A percentile compares a stretch with the other conserved stretches of the same genome.
These are phyloP conservation scores for Dactylellina haptotyla DNA, from an alignment of 2,329 filamentous ascomycete genomes.

Conservation along the genomic window DNA sequence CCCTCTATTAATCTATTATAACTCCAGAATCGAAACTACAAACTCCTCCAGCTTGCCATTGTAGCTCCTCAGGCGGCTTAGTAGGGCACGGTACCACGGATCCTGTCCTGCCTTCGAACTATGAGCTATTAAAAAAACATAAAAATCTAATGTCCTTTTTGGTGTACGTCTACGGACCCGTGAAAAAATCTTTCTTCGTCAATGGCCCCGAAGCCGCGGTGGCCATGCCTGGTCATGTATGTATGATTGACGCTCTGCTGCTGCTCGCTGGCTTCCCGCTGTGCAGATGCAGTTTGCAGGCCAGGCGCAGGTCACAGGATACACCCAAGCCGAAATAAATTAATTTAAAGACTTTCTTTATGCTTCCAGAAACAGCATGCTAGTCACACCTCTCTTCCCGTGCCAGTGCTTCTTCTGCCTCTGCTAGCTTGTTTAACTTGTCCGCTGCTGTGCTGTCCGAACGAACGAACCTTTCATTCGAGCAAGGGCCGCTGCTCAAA, in stretches of 20 bases:
- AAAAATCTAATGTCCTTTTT: no score
- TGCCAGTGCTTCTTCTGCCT: no score
- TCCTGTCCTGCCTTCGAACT: constrained; percentile 19
- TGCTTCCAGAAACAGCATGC: constrained; percentile 53
- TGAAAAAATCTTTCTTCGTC: constrained; percentile 20
- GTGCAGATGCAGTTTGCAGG: constrained; percentile 53
- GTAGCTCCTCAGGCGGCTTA: constrained; percentile 23
- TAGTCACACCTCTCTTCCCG: constrained; percentile 49
- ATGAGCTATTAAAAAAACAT: constrained; percentile 47
- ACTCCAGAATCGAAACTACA: no score
- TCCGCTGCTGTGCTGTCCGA: constrained; percentile 26
- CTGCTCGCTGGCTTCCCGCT: constrained; percentile 47
- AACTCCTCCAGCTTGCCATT: constrained; percentile 7
- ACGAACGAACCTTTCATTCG: constrained; percentile 1
- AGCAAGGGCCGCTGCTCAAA: constrained; percentile 46
- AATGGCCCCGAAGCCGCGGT: constrained; percentile 16
- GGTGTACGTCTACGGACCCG: no score
- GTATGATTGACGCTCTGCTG: constrained; percentile 40
- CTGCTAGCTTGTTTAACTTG: constrained; percentile 29
- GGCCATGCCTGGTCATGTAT: constrained; percentile 24
- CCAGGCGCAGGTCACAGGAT: constrained; percentile 54
- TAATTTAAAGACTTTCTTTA: constrained; percentile 28
- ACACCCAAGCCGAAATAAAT: constrained; percentile 12
- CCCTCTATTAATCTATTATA: no score
- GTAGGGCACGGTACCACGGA: constrained; percentile 41